Percentiles rank a stretch among this genome's conserved stretches.
Evolutionary conservation across 2,329 filamentous ascomycete genomes (phyloP).

Genomic region (Coniochaeta prunicola): DNA sequence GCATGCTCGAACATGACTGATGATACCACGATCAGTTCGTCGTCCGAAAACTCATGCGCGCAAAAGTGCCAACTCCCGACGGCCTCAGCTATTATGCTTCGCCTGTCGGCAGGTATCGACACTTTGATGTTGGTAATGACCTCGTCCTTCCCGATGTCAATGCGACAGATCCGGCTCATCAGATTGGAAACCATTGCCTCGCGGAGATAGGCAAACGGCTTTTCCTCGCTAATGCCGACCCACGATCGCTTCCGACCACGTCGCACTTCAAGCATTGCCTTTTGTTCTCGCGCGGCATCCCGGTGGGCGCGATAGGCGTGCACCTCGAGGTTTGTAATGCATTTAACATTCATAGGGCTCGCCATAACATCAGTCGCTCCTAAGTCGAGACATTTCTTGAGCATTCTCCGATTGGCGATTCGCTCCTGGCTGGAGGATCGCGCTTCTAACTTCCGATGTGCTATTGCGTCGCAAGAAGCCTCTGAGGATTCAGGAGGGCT

Average conservation of each 20-base stretch:
- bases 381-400: constrained; percentile 72
- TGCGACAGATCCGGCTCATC: constrained; percentile 82
- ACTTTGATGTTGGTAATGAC: constrained; percentile 59
- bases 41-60: constrained; percentile 82
- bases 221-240: constrained; percentile 79
- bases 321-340: constrained; percentile 68
- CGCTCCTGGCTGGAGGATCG: constrained; percentile 12
- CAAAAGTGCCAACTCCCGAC: constrained; percentile 82
- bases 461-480: constrained; percentile 14
- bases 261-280: constrained; percentile 63
- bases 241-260: constrained; percentile 80
- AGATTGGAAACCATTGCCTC: constrained; percentile 91
- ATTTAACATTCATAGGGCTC: constrained; percentile 67
- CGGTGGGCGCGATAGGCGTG: constrained; percentile 80
- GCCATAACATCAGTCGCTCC: constrained; percentile 82
- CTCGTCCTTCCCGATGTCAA: constrained; percentile 53
- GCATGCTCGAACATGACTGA: constrained; percentile 86
- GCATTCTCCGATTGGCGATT: constrained; percentile 33
- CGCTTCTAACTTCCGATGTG: constrained; percentile 9
- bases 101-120: constrained; percentile 58
- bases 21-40: constrained; percentile 82
- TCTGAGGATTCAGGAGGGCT: constrained; percentile 14
- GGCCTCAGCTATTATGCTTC: constrained; percentile 56
- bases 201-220: constrained; percentile 81
- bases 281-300: constrained; percentile 66